Base-by-base conservation (phyloP, 495 filamentous ascomycete species). In the Penicillium argentinense region DNA sequence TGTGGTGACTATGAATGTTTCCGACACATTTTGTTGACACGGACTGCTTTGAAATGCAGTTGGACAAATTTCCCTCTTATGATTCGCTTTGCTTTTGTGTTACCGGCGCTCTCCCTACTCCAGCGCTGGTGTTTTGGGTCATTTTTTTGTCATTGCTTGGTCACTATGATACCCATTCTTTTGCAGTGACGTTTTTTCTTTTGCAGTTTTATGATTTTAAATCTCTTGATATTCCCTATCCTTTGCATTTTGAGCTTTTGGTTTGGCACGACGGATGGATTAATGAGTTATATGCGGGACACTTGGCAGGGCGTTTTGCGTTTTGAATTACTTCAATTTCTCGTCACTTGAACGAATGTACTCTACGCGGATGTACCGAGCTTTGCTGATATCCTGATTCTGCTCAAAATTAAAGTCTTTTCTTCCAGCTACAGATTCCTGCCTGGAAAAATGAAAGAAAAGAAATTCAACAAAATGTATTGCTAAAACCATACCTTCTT, bases 1-100 rank as follows among this genome's bases (percentile, higher is more conserved):
- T 48, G 2, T 75, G 72, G 72, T 70, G 57, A 34, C 52, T 74
- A 12, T 75, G 53, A 64, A 34, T 26, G 9, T 5, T 29, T 26
- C 9, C 1, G 16, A 2, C 17, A 18, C 12, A 7, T 19, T 36
- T 19, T 8, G 6, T n/a, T n/a, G n/a, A n/a, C n/a, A n/a, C n/a
- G n/a, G n/a, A n/a, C n/a, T n/a, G n/a, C n/a, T n/a, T n/a, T n/a
- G n/a, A n/a, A n/a, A n/a, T n/a, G n/a, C n/a, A n/a, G n/a, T n/a
- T n/a, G n/a, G n/a, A n/a, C n/a, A n/a, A n/a, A n/a, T n/a, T 46
- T 36, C 33, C n/a, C n/a, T 18, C 33, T 36, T 33, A 33, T 33
- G 17, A 19, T 36, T 16, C 11, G 11, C n/a, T 36, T 36, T 21
- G 16, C 7, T 16, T 33, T 36, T 18, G 4, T 18, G 9, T 36